Evolutionary conservation across 371 early-diverging fungal genomes (phyloP), one percentile per base, ranked within the genome.

Genomic region (Smittium mucronatum): DNA sequence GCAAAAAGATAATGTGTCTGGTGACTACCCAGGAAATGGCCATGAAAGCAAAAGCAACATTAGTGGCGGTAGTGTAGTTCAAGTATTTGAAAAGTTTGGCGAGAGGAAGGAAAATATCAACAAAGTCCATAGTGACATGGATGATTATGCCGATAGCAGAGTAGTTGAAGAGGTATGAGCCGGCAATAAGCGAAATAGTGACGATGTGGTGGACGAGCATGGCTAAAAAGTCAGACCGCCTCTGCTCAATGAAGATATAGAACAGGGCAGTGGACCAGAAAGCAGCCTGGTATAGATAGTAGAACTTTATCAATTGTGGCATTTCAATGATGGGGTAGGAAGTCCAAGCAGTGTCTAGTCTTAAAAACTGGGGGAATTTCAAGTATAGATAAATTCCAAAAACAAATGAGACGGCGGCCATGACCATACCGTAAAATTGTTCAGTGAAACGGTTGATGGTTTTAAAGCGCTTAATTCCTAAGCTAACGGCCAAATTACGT

Each of bases 171-270:
- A 75, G 78, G 77, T 93, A 93, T 1, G 89, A 88, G 29, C 81
- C 75, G 0, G 83, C 76, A 16, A 93, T 77, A 57, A 93, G 75
- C 15, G 81, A 74, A 63, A 85, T 83, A 32, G 94, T 91, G 63
- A 91, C 86, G 32, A 88, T 74, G 69, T 93, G 94, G 79, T 93
- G 94, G n/a, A 83, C 73, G 26, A 89, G 70, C 88, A 91, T 89
- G 69, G 87, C 87, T 57, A 76, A 34, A 69, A 88, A 88, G 74
- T 93, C 94, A 71, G 88, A 91, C 72, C 90, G 83, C 34, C 84
- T 84, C 69, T 89, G 86, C 72, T 93, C 92, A 58, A 89, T 80
- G 61, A 86, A 83, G 25, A 91, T 77, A 0, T 86, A 84, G 70
- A 86, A 83, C 57, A 89, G 68, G 72, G 88, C 89, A 63, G 89